Evolutionary conservation across 1,284 basidiomycete genomes (phyloP), one percentile per base, ranked within the genome.

Genomic region (Irpex sp.): DNA sequence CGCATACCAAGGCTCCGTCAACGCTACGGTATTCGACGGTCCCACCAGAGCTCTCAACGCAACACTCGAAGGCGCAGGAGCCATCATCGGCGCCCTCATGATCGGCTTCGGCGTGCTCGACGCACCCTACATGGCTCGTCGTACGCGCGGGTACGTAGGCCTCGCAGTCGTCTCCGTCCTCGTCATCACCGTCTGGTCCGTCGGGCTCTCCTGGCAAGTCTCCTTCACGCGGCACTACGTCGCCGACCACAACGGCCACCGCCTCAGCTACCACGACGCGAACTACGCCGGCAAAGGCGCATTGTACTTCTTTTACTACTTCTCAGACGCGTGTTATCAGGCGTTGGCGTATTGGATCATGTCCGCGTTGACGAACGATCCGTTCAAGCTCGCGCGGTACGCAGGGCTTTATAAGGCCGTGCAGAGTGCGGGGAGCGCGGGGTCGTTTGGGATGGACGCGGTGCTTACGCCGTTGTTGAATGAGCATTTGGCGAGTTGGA

Each of bases 371-470:
- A 70, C 74, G 47, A 80, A 80, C 66, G 75, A 80, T 61, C 75
- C 78, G 1, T 76, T 75, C 66, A 75, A 70, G 56, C 74, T 81
- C 59, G 78, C 79, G 28, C 75, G 78, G 42, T 76, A 75, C 65
- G 74, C 77, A 0, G 74, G 74, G 3, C 63, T 74, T 14, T 75
- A 78, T 72, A 79, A 77, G 69, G 75, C 75, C 45, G 58, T 77
- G 36, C 76, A 78, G 69, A 73, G 71, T 51, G 75, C 75, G 49
- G 79, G 79, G 28, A 61, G 71, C 5, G 78, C 73, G 47, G 79
- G 72, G 47, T 75, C 73, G 28, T 82, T 77, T 66, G 80, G 77
- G 33, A 80, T 82, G 79, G 80, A 82, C 68, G 79, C 80, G 4
- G 75, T 77, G 42, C 52, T 59, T 36, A 75, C 75, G 56, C 76